Conservation (phyloP, 2,329 filamentous ascomycete species). For the Mycosphaerella sp. region DNA sequence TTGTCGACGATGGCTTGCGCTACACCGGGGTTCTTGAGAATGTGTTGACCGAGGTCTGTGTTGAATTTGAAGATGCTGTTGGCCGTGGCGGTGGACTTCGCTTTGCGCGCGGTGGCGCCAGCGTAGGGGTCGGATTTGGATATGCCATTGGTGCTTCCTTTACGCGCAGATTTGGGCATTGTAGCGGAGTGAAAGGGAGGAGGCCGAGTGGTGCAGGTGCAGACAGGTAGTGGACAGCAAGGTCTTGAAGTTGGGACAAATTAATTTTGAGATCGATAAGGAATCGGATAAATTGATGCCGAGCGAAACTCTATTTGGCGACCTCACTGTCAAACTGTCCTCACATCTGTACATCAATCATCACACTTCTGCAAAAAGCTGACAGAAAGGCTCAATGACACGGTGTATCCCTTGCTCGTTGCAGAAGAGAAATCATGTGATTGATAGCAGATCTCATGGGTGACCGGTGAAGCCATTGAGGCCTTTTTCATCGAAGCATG, state of each 20-base stretch:
- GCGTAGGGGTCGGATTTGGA: slow-evolving; percentile 41
- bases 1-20: slow-evolving; percentile 79
- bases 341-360: too few relatives aligned
- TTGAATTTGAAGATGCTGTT: slow-evolving; percentile 98
- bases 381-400: too few relatives aligned
- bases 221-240: neutral
- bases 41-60: slow-evolving; percentile 81
- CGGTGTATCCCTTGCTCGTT: too few relatives aligned
- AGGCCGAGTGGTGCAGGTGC: neutral
- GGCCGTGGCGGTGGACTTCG: slow-evolving; percentile 37
- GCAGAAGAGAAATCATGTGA: too few relatives aligned
- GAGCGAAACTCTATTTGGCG: neutral
- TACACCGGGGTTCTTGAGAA: slow-evolving; percentile 86
- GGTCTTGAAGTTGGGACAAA: neutral
- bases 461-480: too few relatives aligned
- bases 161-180: slow-evolving; percentile 41
- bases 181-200: neutral
- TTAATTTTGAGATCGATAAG: neutral
- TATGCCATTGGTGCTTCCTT: slow-evolving; percentile 29
- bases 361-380: too few relatives aligned
- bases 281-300: neutral
- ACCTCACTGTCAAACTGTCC: neutral
- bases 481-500: too few relatives aligned
- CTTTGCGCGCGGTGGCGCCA: slow-evolving; percentile 41
- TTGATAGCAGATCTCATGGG: too few relatives aligned